Evolutionary conservation across 768 basidiomycete species (phyloP), one percentile per base, ranked within the genome.

Genomic region (Tremella yokohamensis): DNA sequence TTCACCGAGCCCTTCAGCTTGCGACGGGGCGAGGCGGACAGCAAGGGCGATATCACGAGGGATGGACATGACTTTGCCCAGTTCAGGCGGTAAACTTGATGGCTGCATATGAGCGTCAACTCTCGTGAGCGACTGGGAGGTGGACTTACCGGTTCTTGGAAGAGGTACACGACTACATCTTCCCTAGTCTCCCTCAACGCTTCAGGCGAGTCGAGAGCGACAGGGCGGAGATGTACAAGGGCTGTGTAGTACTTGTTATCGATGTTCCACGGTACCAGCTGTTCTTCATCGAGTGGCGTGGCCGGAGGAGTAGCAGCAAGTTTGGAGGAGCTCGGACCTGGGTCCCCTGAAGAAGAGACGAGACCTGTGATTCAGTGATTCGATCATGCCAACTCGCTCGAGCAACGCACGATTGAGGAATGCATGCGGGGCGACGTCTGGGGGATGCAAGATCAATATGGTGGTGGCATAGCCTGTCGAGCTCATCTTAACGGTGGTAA

Each of bases 211-310:
- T 34, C 29, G 8, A 29, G 18, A 8, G 51, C 34, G 22, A 38
- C 18, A 2, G 45, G 12, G 13, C 59, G 45, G n/a, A 63, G 55
- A 1, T 51, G 7, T 9, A 74, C 68, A 20, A 53, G 22, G 39
- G 70, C 72, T 9, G 68, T 65, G 48, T 74, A 74, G 58, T 74
- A 74, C 38, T 74, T 74, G 54, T 74, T 74, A 38, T 68, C 68
- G 19, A 74, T 72, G 0, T 11, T 40, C 73, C 73, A 74, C 37
- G 42, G 49, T 22, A 60, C 4, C 7, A 22, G n/a, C 42, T 45
- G 7, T 15, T 45, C 22, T 16, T 45, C 42, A 45, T 45, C 22
- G 8, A 6, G 22, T n/a, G 42, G 6, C 8, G 22, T 22, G 42
- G n/a, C 42, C n/a, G 42, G 42, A 18, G 39, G 39, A 22, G 22